Evolutionary conservation across 495 filamentous ascomycete genomes (phyloP), one percentile per base, ranked within the genome.

Genomic region (Trichoderma erinaceum): DNA sequence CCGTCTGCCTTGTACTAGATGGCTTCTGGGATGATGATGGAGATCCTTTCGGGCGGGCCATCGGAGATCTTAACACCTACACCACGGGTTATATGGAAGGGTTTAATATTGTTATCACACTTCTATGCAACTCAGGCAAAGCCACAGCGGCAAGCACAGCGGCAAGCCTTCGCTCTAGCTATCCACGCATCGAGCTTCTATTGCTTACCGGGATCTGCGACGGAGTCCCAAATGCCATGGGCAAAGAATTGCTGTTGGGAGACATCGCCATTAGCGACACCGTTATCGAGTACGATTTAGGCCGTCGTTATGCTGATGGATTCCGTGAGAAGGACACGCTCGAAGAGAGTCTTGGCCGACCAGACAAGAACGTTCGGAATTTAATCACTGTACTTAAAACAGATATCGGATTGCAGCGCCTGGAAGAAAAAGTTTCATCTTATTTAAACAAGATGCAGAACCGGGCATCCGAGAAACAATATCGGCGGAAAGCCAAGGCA

Each of bases 231-330:
- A 61, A 50, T 11, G 66, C 44, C 11, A 41, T 52, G 13, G 43
- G 18, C 4, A 66, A 72, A 12, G 73, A 77, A 29, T 67, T 79
- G 6, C 66, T 79, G 15, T 75, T 83, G 1, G 81, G 82, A 8
- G 81, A 84, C 69, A 77, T 83, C 0, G 72, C 82, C 25, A 76
- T 84, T 46, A 80, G 79, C 65, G 76, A 73, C 0, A 65, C 61
- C 15, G 66, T 80, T 11, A 67, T 81, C 16, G 70, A 83, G 65
- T 79, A 78, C 66, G 56, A 63, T 7, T 35, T 63, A 2, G 56
- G 23, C 21, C 13, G 56, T 2, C 56, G 13, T 35, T 23, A 63
- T 63, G 4, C 15, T 13, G 21, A 63, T 35, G 21, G 21, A 13
- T 35, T 25, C 56, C 13, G 13, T 4, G 15, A 13, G 13, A 63